Percentiles rank a stretch among this genome's conserved stretches.
Evolutionary conservation across 2,329 filamentous ascomycete genomes (phyloP).

Genomic region (Calonectria pauciramosa): DNA sequence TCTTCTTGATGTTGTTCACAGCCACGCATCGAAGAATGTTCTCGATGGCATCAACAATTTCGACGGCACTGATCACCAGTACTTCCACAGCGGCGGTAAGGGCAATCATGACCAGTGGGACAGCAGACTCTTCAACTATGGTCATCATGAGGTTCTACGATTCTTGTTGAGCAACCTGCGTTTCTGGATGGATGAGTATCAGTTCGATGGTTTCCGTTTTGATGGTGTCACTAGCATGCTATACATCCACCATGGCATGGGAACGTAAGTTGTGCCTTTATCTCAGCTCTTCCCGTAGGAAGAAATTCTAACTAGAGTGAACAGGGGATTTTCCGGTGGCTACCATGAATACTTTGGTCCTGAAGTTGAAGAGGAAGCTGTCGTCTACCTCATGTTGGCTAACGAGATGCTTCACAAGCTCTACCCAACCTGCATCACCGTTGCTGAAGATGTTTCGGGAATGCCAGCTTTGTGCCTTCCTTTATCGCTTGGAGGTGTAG

Average conservation of each 20-base stretch:
- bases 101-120: constrained; percentile 96
- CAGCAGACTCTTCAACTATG: constrained; percentile 97
- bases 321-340: constrained; percentile 92
- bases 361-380: constrained; percentile 90
- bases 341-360: constrained; percentile 98
- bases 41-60: constrained; percentile 96
- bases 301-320: constrained; percentile 24
- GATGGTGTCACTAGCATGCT: constrained; percentile 99
- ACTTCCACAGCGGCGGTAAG: constrained; percentile 90
- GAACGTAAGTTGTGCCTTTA: constrained; percentile 76
- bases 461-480: constrained; percentile 97
- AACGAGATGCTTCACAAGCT: constrained; percentile 96
- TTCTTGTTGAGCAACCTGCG: constrained; percentile 95
- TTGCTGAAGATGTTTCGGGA: constrained; percentile 97
- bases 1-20: constrained; percentile 95
- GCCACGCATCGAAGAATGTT: constrained; percentile 97
- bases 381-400: constrained; percentile 95
- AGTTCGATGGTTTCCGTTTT: constrained; percentile 97
- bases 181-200: constrained; percentile 99
- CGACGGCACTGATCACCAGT: constrained; percentile 93
- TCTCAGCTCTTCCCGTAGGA: not conserved
- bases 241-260: constrained; percentile 95
- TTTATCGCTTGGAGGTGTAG: constrained; percentile 88
- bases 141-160: constrained; percentile 92
- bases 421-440: constrained; percentile 89